A percentile compares a stretch with the other conserved stretches of the same genome.
Evolutionary conservation across 192 early-diverging fungal species (phyloP).

Genomic region (Chytriomyces confervae): DNA sequence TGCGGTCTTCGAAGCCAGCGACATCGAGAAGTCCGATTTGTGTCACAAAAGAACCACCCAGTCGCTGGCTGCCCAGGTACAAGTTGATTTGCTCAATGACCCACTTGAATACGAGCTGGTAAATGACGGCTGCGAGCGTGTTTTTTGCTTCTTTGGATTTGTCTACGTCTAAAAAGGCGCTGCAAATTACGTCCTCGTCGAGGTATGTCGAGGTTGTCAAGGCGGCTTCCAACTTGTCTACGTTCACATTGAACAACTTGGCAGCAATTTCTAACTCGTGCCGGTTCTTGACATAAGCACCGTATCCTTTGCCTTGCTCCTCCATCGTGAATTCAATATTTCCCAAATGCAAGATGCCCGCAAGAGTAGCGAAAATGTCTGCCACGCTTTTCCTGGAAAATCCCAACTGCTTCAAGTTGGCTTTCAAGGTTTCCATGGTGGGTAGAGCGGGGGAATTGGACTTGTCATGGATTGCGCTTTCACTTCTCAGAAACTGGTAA

Average conservation of each 20-base stretch:
- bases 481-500: slow-evolving; percentile 40
- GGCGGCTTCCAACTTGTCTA: slow-evolving; percentile 71
- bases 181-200: slow-evolving; percentile 82
- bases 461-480: slow-evolving; percentile 52
- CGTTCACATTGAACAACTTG: slow-evolving; percentile 79
- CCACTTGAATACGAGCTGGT: slow-evolving; percentile 76
- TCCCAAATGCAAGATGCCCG: slow-evolving; percentile 85
- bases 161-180: slow-evolving; percentile 77
- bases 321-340: slow-evolving; percentile 83
- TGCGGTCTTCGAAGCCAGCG: slow-evolving; percentile 70
- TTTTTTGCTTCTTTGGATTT: slow-evolving; percentile 78
- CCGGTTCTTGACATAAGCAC: slow-evolving; percentile 76
- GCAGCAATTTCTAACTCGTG: slow-evolving; percentile 78
- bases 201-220: slow-evolving; percentile 83
- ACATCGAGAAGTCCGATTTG: slow-evolving; percentile 89
- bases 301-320: slow-evolving; percentile 49
- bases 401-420: slow-evolving; percentile 81
- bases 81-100: slow-evolving; percentile 87
- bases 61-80: slow-evolving; percentile 61
- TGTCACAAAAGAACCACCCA: slow-evolving; percentile 58
- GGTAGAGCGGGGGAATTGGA: slow-evolving; percentile 43
- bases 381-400: slow-evolving; percentile 80
- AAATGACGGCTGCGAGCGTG: slow-evolving; percentile 75
- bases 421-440: slow-evolving; percentile 71
- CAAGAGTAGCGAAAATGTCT: slow-evolving; percentile 84